A percentile compares a stretch with the other conserved stretches of the same genome.
These are phyloP conservation scores for Amanita rimosa DNA, from an alignment of 768 basidiomycete genomes.

Conservation along the genomic window DNA sequence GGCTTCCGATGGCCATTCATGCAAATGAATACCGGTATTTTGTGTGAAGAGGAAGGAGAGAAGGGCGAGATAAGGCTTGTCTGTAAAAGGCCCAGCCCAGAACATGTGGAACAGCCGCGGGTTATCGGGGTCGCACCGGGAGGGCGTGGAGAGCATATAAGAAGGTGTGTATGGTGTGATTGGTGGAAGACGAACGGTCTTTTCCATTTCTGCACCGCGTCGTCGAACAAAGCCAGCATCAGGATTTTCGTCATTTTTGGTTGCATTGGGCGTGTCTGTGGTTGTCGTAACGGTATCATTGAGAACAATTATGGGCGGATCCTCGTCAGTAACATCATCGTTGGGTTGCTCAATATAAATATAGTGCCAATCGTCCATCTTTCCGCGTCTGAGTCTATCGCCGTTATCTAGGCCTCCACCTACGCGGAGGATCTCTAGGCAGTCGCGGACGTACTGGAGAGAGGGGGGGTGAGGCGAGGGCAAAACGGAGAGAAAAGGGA, in stretches of 20 bases:
- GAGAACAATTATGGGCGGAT: slow-evolving; percentile 5
- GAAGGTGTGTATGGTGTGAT: slow-evolving; percentile 32
- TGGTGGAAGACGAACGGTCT: slow-evolving; percentile 34
- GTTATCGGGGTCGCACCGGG: slow-evolving; percentile 63
- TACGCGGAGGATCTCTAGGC: slow-evolving; percentile 78
- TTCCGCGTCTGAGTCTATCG: slow-evolving; percentile 58
- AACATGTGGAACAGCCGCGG: slow-evolving; percentile 90
- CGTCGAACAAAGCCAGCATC: slow-evolving; percentile 49
- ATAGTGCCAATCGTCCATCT: slow-evolving; percentile 69
- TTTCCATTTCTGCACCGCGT: slow-evolving; percentile 48
- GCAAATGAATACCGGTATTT: slow-evolving; percentile 70
- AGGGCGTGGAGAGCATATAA: slow-evolving; percentile 21
- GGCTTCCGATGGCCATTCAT: slow-evolving; percentile 26
- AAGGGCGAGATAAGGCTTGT: slow-evolving; percentile 91
- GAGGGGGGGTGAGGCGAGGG: slow-evolving; percentile 1
- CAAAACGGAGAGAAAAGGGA: neutral
- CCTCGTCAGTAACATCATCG: slow-evolving; percentile 13
- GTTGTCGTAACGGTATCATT: slow-evolving; percentile 7
- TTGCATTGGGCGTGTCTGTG: neutral
- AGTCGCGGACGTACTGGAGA: slow-evolving; percentile 84
- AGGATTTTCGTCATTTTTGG: slow-evolving; percentile 20
- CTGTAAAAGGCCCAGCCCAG: slow-evolving; percentile 94
- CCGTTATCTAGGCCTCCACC: slow-evolving; percentile 80
- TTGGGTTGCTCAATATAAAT: slow-evolving; percentile 54
- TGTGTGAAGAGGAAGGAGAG: slow-evolving; percentile 91